These are phyloP conservation scores for Phytophthora hybrid DNA, from an alignment of 352 stramenopile genomes.

Conservation along the genomic window DNA sequence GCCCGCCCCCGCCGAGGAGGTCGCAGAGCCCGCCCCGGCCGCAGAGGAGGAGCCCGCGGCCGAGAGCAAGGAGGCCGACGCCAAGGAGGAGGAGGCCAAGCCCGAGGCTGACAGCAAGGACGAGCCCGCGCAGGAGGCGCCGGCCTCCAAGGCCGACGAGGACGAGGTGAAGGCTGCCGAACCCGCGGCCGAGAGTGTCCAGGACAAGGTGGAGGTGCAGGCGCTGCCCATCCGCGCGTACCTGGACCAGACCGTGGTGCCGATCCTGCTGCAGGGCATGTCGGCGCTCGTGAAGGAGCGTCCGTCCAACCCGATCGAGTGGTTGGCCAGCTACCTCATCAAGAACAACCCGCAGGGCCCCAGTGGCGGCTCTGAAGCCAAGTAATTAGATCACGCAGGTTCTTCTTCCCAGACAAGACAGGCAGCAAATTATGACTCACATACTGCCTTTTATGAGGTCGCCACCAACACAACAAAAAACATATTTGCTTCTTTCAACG, in stretches of 20 bases:
- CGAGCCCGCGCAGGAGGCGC: conserved; percentile 31
- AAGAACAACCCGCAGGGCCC: conserved; percentile 96
- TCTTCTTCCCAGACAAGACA: background rate
- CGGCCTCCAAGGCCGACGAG: conserved; percentile 39
- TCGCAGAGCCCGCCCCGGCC: conserved; percentile 4
- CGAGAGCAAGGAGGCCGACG: conserved; percentile 49
- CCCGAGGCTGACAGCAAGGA: conserved; percentile 34
- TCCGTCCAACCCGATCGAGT: conserved; percentile 97
- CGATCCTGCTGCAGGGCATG: conserved; percentile 98
- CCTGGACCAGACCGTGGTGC: conserved; percentile 98
- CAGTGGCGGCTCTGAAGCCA: conserved; percentile 54
- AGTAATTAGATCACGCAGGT: conserved; percentile 53
- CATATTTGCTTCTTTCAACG: conserved; percentile 40
- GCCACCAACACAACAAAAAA: conserved; percentile 15
- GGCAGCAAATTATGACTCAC: too few species aligned
- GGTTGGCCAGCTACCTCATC: conserved; percentile 96
- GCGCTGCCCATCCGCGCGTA: conserved; percentile 97
- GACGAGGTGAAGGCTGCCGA: conserved; percentile 71
- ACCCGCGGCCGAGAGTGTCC: conserved; percentile 71
- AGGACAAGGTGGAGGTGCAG: conserved; percentile 93
- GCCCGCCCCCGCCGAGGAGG: conserved; percentile 11
- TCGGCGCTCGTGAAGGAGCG: conserved; percentile 98
- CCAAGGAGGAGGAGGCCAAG: conserved; percentile 36
- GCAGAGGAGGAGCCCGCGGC: conserved; percentile 20
- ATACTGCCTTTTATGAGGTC: too few species aligned